phyloP scores from a whole-genome alignment of 441 rosid genomes.

The Hypseocharis bilobata region DNA sequence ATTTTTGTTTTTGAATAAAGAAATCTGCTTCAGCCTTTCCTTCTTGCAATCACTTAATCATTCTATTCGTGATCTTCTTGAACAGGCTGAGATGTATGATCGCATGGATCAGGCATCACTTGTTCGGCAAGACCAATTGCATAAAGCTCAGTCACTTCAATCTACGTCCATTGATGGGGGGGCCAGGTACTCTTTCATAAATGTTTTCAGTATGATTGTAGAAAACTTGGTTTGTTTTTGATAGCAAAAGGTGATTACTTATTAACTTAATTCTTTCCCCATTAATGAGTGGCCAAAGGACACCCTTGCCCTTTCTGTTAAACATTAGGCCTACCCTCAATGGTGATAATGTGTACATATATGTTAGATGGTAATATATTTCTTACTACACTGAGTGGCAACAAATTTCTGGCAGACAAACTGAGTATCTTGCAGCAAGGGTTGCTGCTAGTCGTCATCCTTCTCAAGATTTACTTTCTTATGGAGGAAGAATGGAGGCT shows the following conservation, averaged over 20 bases:
- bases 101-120: slow-evolving; percentile 71
- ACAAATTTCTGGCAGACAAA: slow-evolving; percentile 97
- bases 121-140: slow-evolving; percentile 71
- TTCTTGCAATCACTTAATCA: slow-evolving; percentile 6
- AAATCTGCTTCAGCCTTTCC: slow-evolving; percentile 13
- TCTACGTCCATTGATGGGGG: slow-evolving; percentile 63
- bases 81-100: slow-evolving; percentile 63
- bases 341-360: slow-evolving; percentile 29
- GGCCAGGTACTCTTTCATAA: slow-evolving; percentile 49
- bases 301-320: slow-evolving; percentile 22
- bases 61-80: slow-evolving; percentile 16
- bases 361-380: slow-evolving; percentile 38
- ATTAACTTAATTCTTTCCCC: slow-evolving; percentile 7
- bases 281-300: slow-evolving; percentile 23
- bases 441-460: slow-evolving; percentile 62
- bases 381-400: slow-evolving; percentile 69
- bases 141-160: slow-evolving; percentile 66
- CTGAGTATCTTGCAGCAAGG: slow-evolving; percentile 91
- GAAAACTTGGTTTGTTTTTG: slow-evolving; percentile 20
- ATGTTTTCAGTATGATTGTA: slow-evolving; percentile 7
- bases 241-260: slow-evolving; percentile 19
- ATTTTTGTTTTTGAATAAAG: background rate
- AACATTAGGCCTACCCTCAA: slow-evolving; percentile 18
- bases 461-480: slow-evolving; percentile 61
- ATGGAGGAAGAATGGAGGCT: slow-evolving; percentile 73